phyloP scores from a whole-genome alignment of 306 rosid genomes.

The Glycine tomentella region DNA sequence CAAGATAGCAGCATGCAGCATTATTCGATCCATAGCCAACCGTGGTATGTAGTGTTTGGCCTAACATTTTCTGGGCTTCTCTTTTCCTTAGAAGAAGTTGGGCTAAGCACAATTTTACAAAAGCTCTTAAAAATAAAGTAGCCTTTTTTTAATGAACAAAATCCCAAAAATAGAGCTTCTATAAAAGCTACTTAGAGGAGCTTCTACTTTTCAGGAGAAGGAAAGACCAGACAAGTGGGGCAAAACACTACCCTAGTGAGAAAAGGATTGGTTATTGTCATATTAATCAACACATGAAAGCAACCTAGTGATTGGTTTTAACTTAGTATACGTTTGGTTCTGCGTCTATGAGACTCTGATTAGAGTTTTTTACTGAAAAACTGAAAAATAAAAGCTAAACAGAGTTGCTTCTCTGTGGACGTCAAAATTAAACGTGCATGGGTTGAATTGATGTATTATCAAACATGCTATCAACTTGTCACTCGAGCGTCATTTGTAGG shows the following conservation, averaged over 20 bases:
- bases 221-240: background rate
- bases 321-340: too few relatives aligned
- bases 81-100: background rate
- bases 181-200: background rate
- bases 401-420: too few relatives aligned
- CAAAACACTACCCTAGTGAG: background rate
- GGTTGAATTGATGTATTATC: too few relatives aligned
- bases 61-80: background rate
- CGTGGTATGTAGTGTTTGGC: background rate
- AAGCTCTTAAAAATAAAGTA: background rate
- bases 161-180: background rate
- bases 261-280: background rate
- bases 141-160: background rate
- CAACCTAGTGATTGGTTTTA: background rate
- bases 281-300: background rate
- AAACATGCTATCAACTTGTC: background rate
- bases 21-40: background rate
- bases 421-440: too few relatives aligned
- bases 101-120: background rate
- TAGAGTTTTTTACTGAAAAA: too few relatives aligned
- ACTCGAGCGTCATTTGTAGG: background rate
- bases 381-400: too few relatives aligned
- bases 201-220: constrained; percentile 2
- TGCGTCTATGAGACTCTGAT: too few relatives aligned
- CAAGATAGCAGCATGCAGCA: background rate